These are phyloP conservation scores for Symbiotaphrina buchneri DNA, from an alignment of 495 filamentous ascomycete species.

Conservation along the genomic window DNA sequence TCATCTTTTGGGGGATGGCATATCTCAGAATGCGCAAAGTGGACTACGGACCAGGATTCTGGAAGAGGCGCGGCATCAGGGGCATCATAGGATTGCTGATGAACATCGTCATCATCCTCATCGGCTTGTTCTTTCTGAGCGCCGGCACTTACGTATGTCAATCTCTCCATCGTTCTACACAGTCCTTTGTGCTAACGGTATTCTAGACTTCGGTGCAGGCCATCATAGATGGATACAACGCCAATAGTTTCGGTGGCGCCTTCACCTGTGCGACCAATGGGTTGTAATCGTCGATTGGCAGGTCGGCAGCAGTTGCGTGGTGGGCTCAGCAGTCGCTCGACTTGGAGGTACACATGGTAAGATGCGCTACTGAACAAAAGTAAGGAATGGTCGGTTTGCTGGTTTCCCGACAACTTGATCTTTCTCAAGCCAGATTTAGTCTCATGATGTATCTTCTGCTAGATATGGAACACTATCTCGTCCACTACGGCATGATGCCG, in stretches of 20 bases:
- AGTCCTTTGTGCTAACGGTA: slow-evolving; percentile 1
- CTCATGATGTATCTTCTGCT: no score
- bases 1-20: slow-evolving; percentile 83
- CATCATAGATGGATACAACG: slow-evolving; percentile 35
- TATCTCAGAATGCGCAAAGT: slow-evolving; percentile 62
- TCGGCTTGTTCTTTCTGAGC: slow-evolving; percentile 53
- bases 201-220: slow-evolving; percentile 31
- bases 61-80: slow-evolving; percentile 26
- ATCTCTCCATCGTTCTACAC: background rate
- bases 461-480: no score
- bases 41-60: slow-evolving; percentile 38
- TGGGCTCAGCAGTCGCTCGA: no score
- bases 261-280: slow-evolving; percentile 43
- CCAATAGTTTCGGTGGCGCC: slow-evolving; percentile 27
- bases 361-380: no score
- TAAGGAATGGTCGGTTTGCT: no score
- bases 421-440: no score
- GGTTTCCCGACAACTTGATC: no score
- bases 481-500: no score
- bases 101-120: slow-evolving; percentile 45
- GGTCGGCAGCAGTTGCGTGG: no score
- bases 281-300: no score
- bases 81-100: slow-evolving; percentile 37
- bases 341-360: no score
- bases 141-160: slow-evolving; percentile 56